phyloP scores from a whole-genome alignment of 2,329 filamentous ascomycete species.

The Diaporthe amygdali region DNA sequence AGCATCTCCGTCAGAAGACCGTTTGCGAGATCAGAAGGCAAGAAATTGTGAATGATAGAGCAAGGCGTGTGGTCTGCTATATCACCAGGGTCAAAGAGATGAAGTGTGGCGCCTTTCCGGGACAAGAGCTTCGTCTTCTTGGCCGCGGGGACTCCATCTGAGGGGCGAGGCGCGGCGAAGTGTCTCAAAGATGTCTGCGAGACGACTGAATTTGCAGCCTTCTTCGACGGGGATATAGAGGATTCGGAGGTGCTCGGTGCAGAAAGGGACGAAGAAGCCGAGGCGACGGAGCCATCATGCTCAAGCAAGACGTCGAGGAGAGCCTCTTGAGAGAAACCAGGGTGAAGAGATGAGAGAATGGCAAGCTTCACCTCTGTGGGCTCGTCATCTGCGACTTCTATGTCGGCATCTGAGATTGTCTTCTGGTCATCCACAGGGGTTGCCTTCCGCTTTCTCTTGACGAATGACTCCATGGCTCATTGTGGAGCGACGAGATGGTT shows the following conservation, averaged over 20 bases:
- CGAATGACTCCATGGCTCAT: conserved; percentile 60
- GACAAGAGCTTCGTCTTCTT: conserved; percentile 62
- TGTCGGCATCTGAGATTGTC: background rate
- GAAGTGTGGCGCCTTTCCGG: conserved; percentile 81
- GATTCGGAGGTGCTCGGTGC: conserved; percentile 46
- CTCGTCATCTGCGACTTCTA: conserved; percentile 60
- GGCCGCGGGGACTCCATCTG: conserved; percentile 20
- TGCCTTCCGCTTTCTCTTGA: conserved; percentile 59
- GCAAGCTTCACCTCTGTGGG: conserved; percentile 91
- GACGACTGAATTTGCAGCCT: background rate
- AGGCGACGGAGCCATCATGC: conserved; percentile 76
- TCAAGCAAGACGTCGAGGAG: conserved; percentile 81
- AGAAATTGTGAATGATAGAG: conserved; percentile 90
- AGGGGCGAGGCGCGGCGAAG: conserved; percentile 42
- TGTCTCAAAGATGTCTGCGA: conserved; percentile 66
- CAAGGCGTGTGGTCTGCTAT: conserved; percentile 86
- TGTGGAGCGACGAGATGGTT: background rate
- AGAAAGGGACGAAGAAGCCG: conserved; percentile 55
- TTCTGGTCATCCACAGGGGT: conserved; percentile 31
- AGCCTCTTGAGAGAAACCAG: conserved; percentile 64
- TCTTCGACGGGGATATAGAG: background rate
- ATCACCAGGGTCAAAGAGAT: conserved; percentile 82
- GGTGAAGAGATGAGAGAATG: conserved; percentile 78
- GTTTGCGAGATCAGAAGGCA: conserved; percentile 74
- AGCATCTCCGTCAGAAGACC: conserved; percentile 77